These are phyloP conservation scores for Crotalaria pallida DNA, from an alignment of 306 rosid species.

Conservation along the genomic window DNA sequence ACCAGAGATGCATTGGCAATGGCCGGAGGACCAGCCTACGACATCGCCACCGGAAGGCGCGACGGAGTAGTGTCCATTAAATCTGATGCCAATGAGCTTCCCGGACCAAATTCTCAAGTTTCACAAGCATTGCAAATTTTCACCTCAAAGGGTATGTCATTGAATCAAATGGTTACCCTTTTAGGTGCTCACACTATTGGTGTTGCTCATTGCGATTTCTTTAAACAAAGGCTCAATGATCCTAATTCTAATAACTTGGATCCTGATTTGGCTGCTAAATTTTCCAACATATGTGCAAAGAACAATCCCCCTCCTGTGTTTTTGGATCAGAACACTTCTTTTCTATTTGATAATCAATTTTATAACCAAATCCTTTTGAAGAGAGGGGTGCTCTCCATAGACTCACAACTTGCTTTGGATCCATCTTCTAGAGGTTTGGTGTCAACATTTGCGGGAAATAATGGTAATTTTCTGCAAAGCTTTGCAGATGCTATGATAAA, in stretches of 20 bases:
- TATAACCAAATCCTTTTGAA: constrained; percentile 25
- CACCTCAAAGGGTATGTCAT: constrained; percentile 23
- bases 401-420: constrained; percentile 45
- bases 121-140: constrained; percentile 11
- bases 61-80: constrained; percentile 38
- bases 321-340: constrained; percentile 50
- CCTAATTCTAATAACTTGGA: constrained; percentile 47
- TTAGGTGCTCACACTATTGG: constrained; percentile 67
- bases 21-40: constrained; percentile 47
- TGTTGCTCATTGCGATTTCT: constrained; percentile 41
- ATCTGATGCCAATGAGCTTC: constrained; percentile 13
- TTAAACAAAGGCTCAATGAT: constrained; percentile 29
- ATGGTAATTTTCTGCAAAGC: constrained; percentile 14
- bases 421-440: constrained; percentile 21
- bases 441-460: constrained; percentile 26
- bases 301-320: neutral
- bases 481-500: constrained; percentile 44
- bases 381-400: constrained; percentile 42
- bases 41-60: constrained; percentile 36
- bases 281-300: neutral
- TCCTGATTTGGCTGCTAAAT: constrained; percentile 14
- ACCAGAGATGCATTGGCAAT: constrained; percentile 43
- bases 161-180: constrained; percentile 52
- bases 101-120: constrained; percentile 33
- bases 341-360: constrained; percentile 36